A percentile compares a stretch with the other conserved stretches of the same genome.
Evolutionary conservation across 345 rosid species (phyloP).

Genomic region (Theobroma cacao): DNA sequence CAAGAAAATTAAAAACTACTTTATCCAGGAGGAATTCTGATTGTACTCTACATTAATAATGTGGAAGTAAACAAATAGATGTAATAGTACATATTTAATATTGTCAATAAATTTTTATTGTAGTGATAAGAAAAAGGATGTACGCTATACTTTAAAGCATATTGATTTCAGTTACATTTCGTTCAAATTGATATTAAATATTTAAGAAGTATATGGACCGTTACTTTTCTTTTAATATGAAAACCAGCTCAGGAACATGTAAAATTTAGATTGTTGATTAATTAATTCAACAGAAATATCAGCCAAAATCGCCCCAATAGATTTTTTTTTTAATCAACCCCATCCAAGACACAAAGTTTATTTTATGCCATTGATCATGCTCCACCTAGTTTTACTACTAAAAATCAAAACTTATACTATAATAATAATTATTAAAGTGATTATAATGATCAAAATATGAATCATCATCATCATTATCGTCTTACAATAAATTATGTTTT

Average conservation of each 20-base stretch:
- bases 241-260: background rate
- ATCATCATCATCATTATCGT: slow-evolving; percentile 18
- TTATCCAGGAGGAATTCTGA: too few relatives aligned
- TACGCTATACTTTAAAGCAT: too few relatives aligned
- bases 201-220: too few relatives aligned
- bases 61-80: background rate
- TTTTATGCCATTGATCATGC: background rate
- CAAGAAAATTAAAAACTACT: too few relatives aligned
- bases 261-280: background rate
- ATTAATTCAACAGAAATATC: background rate
- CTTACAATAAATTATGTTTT: slow-evolving; percentile 13
- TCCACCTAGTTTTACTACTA: background rate
- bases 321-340: background rate
- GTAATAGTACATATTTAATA: too few relatives aligned
- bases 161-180: too few relatives aligned
- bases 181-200: too few relatives aligned
- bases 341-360: background rate
- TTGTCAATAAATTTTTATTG: too few relatives aligned
- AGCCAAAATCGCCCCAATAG: background rate
- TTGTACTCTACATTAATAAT: background rate
- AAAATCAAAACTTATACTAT: background rate
- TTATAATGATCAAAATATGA: slow-evolving; percentile 13
- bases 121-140: too few relatives aligned
- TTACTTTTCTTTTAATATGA: background rate
- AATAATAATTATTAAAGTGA: background rate